phyloP scores from a whole-genome alignment of 2,329 filamentous ascomycete genomes.

The Alternaria infectoria region DNA sequence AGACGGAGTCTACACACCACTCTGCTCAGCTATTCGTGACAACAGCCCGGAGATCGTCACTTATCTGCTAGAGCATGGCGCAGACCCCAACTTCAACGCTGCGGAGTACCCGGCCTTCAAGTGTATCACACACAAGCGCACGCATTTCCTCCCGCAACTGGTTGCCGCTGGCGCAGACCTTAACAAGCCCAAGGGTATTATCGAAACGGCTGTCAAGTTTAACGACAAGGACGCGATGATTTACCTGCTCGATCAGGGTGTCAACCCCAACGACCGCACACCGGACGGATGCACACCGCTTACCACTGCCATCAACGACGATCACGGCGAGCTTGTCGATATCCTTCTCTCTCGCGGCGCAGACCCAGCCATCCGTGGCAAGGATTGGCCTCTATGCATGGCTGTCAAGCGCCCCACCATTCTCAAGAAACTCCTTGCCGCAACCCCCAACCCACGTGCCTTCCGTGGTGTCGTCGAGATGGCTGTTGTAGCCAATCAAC shows the following conservation, averaged over 20 bases:
- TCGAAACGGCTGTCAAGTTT: constrained; percentile 67
- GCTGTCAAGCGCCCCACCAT: constrained; percentile 67
- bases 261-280: constrained; percentile 66
- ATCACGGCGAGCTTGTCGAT: constrained; percentile 65
- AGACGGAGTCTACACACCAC: constrained; percentile 70
- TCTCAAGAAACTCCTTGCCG: constrained; percentile 62
- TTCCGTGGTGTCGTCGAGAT: constrained; percentile 72
- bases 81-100: constrained; percentile 61
- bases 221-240: constrained; percentile 67
- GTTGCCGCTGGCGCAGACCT: constrained; percentile 65
- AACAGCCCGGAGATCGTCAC: constrained; percentile 67
- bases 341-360: constrained; percentile 64
- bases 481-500: constrained; percentile 70
- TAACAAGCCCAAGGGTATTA: constrained; percentile 66
- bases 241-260: constrained; percentile 66
- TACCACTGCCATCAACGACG: constrained; percentile 69
- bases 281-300: constrained; percentile 66
- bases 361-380: constrained; percentile 66
- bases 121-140: constrained; percentile 69
- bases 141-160: constrained; percentile 65
- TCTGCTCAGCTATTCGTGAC: constrained; percentile 72
- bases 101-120: constrained; percentile 72
- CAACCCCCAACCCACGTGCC: constrained; percentile 64
- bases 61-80: constrained; percentile 62
- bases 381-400: constrained; percentile 75